Base-by-base conservation (phyloP, 2,329 filamentous ascomycete genomes). In the Hypoxylon sp. region DNA sequence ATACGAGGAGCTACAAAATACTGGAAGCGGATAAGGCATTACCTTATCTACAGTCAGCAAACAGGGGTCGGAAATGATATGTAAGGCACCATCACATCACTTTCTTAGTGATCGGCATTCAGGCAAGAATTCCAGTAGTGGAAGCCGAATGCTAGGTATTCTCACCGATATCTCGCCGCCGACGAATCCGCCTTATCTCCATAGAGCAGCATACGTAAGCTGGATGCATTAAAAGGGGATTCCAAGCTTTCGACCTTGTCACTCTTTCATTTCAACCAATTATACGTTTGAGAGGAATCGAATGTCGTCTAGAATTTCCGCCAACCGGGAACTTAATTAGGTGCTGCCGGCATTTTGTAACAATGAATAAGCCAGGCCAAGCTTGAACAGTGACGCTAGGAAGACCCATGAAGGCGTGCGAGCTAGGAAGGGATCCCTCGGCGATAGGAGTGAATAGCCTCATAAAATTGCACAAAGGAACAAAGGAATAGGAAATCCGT, bases 21-120 rank as follows among this genome's bases (percentile, higher is more conserved):
- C 31, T 33, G 19, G n/a, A 19, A 59, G 22, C 14, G 11, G 22
- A 53, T 39, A 53, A 37, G 22, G 42, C 14, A 42, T 51, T 58
- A 51, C 31, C 33, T 46, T 44, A 44, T 44, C 39, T 44, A 11
- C 9, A 9, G 24, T 50, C 51, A 39, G 59, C 19, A 26, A 62
- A 42, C 67, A 70, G 53, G 67, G 67, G 31, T 63, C 31, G 64
- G 57, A 70, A 58, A 65, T 64, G 58, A 50, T 33, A 14, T 65
- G 63, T 52, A 58, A 64, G 64, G 64, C 59, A 66, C 54, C 39
- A 67, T 64, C 57, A 54, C 35, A 55, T 48, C 53, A 59, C 44
- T 53, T 22, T 53, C 11, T 39, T 51, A 33, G 24, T 59, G 60
- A 62, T 65, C 60, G 64, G 63, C 57, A 17, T 39, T 46, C 10